Conservation (phyloP, 495 filamentous ascomycete genomes). For the Aspergillus sclerotiicarbonarius region DNA sequence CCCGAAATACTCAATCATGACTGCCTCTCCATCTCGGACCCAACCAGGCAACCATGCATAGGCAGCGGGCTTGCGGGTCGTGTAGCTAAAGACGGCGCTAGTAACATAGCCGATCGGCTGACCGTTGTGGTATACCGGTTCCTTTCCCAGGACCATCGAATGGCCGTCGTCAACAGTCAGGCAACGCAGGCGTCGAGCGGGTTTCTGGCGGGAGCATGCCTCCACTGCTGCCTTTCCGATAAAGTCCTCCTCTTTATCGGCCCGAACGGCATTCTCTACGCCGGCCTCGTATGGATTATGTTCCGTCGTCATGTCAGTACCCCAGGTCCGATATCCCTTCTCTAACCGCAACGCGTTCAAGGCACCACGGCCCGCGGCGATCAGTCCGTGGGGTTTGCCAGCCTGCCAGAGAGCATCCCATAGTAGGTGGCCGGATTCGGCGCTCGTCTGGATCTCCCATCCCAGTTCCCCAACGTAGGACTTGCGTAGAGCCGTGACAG, state of each 20-base stretch:
- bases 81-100: constrained; percentile 47
- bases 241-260: constrained; percentile 35
- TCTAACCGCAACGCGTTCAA: constrained; percentile 50
- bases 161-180: constrained; percentile 44
- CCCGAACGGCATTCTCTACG: constrained; percentile 32
- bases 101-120: constrained; percentile 47
- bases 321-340: constrained; percentile 45
- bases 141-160: constrained; percentile 49
- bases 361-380: constrained; percentile 46
- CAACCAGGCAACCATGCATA: constrained; percentile 45
- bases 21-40: constrained; percentile 30
- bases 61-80: constrained; percentile 41
- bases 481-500: constrained; percentile 40
- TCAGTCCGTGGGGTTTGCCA: constrained; percentile 43
- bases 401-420: constrained; percentile 48
- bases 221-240: constrained; percentile 39
- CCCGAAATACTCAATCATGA: constrained; percentile 52
- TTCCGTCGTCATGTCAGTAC: constrained; percentile 48
- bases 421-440: constrained; percentile 43
- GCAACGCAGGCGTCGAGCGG: constrained; percentile 29
- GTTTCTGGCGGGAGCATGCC: not conserved
- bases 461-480: constrained; percentile 51
- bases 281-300: constrained; percentile 51
- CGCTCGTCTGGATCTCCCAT: constrained; percentile 50
- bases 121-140: constrained; percentile 43